Evolutionary conservation across 371 early-diverging fungal species (phyloP).

Genomic region (Mucor saturninus): DNA sequence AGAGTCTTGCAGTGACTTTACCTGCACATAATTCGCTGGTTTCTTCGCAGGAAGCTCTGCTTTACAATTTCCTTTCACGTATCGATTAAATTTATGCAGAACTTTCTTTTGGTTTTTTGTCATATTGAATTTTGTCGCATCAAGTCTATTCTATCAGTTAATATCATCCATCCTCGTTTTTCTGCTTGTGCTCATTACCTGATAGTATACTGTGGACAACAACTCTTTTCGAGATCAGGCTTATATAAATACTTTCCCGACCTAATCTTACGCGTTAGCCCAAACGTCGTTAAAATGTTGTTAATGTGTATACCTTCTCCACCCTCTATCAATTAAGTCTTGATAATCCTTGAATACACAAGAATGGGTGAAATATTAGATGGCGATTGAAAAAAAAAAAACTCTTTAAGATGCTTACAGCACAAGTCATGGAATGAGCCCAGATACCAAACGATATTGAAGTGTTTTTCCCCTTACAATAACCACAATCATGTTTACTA

Average conservation of each 20-base stretch:
- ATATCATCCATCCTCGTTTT: not conserved
- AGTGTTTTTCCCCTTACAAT: constrained; percentile 54
- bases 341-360: constrained; percentile 61
- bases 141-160: constrained; percentile 41
- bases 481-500: constrained; percentile 57
- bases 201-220: constrained; percentile 76
- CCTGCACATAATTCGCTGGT: constrained; percentile 19
- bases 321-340: constrained; percentile 68
- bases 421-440: constrained; percentile 54
- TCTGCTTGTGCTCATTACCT: constrained; percentile 29
- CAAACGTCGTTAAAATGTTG: not conserved
- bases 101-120: constrained; percentile 77
- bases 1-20: constrained; percentile 14
- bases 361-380: no score
- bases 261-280: constrained; percentile 28
- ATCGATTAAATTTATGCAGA: constrained; percentile 63
- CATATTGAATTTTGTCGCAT: constrained; percentile 50
- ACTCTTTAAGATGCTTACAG: constrained; percentile 20
- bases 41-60: constrained; percentile 13
- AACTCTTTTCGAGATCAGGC: constrained; percentile 63
- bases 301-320: constrained; percentile 57
- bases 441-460: constrained; percentile 61
- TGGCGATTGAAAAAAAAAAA: not conserved
- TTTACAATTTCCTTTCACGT: constrained; percentile 47
- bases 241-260: constrained; percentile 71